Evolutionary conservation across 2,329 filamentous ascomycete species (phyloP).

Genomic region (Penicillium sp.): DNA sequence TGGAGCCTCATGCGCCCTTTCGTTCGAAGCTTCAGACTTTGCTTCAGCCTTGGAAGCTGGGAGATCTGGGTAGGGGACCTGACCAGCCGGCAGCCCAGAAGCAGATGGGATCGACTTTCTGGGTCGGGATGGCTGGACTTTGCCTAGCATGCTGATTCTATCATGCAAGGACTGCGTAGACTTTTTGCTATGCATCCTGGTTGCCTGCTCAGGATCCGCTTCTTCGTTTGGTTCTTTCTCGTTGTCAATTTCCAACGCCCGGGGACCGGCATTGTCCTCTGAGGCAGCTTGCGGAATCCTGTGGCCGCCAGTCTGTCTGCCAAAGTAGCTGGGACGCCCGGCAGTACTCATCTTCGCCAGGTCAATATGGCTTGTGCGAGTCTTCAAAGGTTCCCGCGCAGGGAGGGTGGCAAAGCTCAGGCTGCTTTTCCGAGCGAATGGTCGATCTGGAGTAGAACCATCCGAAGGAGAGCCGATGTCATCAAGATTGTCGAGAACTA

Average conservation of each 20-base stretch:
- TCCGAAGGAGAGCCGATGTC: constrained; percentile 50
- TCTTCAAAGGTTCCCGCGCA: constrained; percentile 84
- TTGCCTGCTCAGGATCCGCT: constrained; percentile 53
- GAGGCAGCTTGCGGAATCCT: constrained; percentile 32
- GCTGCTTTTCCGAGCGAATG: constrained; percentile 85
- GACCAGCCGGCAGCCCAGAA: constrained; percentile 26
- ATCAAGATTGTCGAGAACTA: constrained; percentile 40
- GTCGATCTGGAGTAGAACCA: constrained; percentile 52
- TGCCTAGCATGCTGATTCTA: constrained; percentile 74
- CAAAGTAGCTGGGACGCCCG: constrained; percentile 70
- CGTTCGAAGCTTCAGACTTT: constrained; percentile 23
- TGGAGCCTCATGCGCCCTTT: constrained; percentile 22
- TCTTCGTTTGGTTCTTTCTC: constrained; percentile 51
- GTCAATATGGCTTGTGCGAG: constrained; percentile 76
- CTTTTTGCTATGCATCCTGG: constrained; percentile 71
- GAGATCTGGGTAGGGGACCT: constrained; percentile 40
- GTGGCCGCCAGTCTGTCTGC: constrained; percentile 65
- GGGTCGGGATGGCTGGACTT: constrained; percentile 49
- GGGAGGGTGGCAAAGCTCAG: constrained; percentile 91
- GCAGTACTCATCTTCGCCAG: constrained; percentile 45
- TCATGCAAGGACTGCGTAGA: constrained; percentile 93
- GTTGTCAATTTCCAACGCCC: constrained; percentile 52
- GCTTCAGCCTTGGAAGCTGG: constrained; percentile 29
- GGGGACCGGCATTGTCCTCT: constrained; percentile 47
- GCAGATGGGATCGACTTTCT: constrained; percentile 47